phyloP scores from a whole-genome alignment of 2,329 filamentous ascomycete species.

The Fusarium graminum region DNA sequence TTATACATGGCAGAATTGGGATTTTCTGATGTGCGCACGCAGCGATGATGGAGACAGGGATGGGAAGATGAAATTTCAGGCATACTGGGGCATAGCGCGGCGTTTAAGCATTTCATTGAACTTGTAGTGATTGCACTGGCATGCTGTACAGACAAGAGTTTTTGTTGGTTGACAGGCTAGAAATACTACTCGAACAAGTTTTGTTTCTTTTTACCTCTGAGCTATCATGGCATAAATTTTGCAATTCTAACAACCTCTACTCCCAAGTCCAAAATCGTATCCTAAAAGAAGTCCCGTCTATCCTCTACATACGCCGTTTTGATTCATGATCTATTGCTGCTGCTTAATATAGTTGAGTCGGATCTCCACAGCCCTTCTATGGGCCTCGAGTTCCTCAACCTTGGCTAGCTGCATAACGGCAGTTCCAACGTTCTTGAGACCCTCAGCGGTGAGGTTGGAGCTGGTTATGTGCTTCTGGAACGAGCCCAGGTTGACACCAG shows the following conservation, averaged over 20 bases:
- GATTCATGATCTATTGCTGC: slow-evolving; percentile 46
- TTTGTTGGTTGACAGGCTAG: slow-evolving; percentile 34
- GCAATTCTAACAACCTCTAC: slow-evolving; percentile 24
- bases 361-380: slow-evolving; percentile 90
- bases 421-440: slow-evolving; percentile 84
- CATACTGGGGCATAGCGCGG: slow-evolving; percentile 53
- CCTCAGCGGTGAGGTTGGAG: slow-evolving; percentile 87
- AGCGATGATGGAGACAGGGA: slow-evolving; percentile 5
- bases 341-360: slow-evolving; percentile 69
- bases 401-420: slow-evolving; percentile 96
- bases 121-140: slow-evolving; percentile 38
- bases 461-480: slow-evolving; percentile 99
- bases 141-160: slow-evolving; percentile 43
- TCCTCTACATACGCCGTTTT: slow-evolving; percentile 33
- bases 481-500: slow-evolving; percentile 93
- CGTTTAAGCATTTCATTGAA: slow-evolving; percentile 48
- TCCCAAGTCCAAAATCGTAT: slow-evolving; percentile 23
- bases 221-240: not conserved
- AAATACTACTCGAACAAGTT: slow-evolving; percentile 31
- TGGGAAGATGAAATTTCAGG: slow-evolving; percentile 15
- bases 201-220: slow-evolving; percentile 3
- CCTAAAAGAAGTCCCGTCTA: slow-evolving; percentile 26
- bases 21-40: not conserved
- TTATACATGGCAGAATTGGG: slow-evolving; percentile 16
- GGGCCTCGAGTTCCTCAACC: slow-evolving; percentile 94